Percentiles rank a stretch among this genome's conserved stretches.
phyloP scores from a whole-genome alignment of 148 eudicot species.

The Vaccinium macrocarpon region DNA sequence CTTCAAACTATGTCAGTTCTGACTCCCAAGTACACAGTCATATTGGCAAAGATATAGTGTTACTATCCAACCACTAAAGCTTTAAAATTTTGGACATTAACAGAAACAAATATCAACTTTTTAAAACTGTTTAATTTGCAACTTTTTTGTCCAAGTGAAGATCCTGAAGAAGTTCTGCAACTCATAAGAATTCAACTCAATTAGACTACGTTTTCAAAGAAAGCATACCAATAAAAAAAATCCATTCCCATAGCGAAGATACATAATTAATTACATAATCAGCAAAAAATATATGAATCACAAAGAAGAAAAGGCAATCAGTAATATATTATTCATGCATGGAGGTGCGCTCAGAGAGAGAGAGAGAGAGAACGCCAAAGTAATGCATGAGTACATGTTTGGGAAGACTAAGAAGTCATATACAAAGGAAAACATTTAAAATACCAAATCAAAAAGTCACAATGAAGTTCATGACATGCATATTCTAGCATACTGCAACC shows the following conservation, averaged over 20 bases:
- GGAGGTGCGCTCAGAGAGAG: background rate
- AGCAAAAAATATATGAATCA: background rate
- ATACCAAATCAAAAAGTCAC: background rate
- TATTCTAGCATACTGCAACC: conserved; percentile 14
- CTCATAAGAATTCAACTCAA: background rate
- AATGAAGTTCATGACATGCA: background rate
- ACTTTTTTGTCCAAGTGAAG: background rate
- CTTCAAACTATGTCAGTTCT: conserved; percentile 27
- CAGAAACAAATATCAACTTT: background rate
- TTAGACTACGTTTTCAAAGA: background rate
- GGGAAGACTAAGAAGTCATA: background rate
- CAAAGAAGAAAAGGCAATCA: background rate
- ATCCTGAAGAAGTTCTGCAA: background rate
- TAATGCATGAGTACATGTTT: background rate
- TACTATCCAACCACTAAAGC: background rate
- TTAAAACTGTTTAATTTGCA: background rate
- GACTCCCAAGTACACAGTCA: conserved; percentile 1
- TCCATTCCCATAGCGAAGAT: background rate
- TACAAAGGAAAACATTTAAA: conserved; percentile 6
- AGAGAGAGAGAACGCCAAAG: background rate
- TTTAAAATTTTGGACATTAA: background rate
- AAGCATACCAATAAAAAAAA: background rate
- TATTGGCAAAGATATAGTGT: background rate
- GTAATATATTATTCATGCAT: background rate
- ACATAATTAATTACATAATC: background rate